These are phyloP conservation scores for Lachancea meyersii DNA, from an alignment of 805 yeast genomes.

Conservation along the genomic window DNA sequence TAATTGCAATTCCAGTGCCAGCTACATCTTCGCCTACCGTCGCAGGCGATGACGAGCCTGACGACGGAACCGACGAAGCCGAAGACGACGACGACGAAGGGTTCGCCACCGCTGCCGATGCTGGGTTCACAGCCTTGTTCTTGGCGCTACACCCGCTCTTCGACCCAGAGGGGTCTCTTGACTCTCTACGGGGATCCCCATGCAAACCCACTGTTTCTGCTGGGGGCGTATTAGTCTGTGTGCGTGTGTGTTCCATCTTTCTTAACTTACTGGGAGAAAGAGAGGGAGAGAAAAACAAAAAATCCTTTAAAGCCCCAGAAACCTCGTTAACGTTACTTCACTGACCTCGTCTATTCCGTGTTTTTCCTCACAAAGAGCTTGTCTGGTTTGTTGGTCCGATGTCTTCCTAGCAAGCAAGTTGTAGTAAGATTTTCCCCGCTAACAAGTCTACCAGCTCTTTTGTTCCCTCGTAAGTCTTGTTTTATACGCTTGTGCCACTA, in stretches of 20 bases:
- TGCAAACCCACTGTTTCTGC: constrained; percentile 11
- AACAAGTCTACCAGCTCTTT: no score
- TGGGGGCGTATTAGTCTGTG: constrained; percentile 18
- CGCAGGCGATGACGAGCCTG: constrained; percentile 23
- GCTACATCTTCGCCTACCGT: constrained; percentile 15
- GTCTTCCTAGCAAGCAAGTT: no score
- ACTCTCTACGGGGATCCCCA: constrained; percentile 8
- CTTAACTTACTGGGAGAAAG: background rate
- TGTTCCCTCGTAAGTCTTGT: no score
- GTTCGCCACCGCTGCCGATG: background rate
- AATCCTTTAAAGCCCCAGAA: background rate
- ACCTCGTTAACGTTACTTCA: background rate
- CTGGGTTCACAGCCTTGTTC: constrained; percentile 7
- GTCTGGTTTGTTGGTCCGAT: no score
- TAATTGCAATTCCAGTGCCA: background rate
- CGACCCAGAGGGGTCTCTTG: constrained; percentile 6
- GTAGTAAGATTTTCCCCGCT: no score
- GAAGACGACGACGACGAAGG: constrained; percentile 23
- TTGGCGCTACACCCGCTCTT: constrained; percentile 8
- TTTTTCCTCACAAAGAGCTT: no score
- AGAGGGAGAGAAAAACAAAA: no score
- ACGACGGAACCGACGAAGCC: constrained; percentile 7
- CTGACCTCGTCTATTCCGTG: no score
- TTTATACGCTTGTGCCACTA: no score
- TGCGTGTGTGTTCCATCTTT: constrained; percentile 20